A percentile compares a stretch with the other conserved stretches of the same genome.
These are phyloP conservation scores for Austroboletus novae-zelandiae DNA, from an alignment of 1,284 basidiomycete genomes.

Conservation along the genomic window DNA sequence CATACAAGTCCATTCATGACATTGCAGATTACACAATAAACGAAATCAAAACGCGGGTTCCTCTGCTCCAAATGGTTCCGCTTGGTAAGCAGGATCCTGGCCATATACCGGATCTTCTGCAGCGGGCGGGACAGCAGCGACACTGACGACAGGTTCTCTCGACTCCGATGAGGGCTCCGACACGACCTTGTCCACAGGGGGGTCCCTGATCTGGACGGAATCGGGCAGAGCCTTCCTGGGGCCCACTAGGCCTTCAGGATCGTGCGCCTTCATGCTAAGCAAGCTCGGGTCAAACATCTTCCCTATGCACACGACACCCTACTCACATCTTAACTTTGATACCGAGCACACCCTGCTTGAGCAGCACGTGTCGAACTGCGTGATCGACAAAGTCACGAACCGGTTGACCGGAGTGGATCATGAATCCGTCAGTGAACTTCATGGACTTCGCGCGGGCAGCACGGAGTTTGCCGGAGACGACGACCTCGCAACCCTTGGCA, in stretches of 20 bases:
- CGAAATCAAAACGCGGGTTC: conserved; percentile 49
- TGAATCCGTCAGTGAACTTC: conserved; percentile 99
- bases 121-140: conserved; percentile 47
- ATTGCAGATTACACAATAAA: conserved; percentile 16
- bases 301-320: neutral
- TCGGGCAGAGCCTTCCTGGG: conserved; percentile 96
- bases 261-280: conserved; percentile 91
- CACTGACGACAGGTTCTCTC: conserved; percentile 56
- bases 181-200: conserved; percentile 76
- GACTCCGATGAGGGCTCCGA: conserved; percentile 80
- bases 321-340: conserved; percentile 99
- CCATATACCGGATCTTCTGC: conserved; percentile 49
- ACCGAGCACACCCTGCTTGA: conserved; percentile 98
- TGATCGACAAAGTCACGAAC: conserved; percentile 96
- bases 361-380: conserved; percentile 97
- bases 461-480: conserved; percentile 99
- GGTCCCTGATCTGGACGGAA: conserved; percentile 89
- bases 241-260: conserved; percentile 86
- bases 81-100: conserved; percentile 41
- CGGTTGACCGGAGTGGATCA: conserved; percentile 99
- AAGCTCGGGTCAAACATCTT: conserved; percentile 2
- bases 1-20: conserved; percentile 8
- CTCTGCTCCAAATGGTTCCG: conserved; percentile 33
- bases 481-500: conserved; percentile 99
- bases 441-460: conserved; percentile 99